Percentiles rank a stretch among this genome's conserved stretches.
phyloP scores from a whole-genome alignment of 192 early-diverging fungal genomes.

The Coemansia sp. region DNA sequence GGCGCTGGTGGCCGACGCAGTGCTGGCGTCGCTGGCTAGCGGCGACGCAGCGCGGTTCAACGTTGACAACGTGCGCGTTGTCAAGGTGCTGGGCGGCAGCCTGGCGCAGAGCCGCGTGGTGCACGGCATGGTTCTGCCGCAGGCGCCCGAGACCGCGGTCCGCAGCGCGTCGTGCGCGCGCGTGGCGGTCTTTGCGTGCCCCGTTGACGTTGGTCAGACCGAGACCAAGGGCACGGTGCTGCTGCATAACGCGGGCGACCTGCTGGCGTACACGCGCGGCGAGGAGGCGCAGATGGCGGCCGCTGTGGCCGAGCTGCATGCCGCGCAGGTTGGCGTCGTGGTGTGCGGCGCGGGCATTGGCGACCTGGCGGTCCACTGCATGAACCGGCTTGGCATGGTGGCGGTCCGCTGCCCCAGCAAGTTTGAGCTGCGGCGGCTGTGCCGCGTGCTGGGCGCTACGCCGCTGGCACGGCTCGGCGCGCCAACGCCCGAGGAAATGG shows the following conservation, averaged over 20 bases:
- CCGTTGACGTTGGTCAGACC: conserved; percentile 87
- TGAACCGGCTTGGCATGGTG: conserved; percentile 88
- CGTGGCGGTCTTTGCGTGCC: conserved; percentile 91
- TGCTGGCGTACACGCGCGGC: conserved; percentile 93
- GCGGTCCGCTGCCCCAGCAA: conserved; percentile 89
- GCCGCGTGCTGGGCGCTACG: conserved; percentile 88
- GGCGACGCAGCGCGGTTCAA: conserved; percentile 83
- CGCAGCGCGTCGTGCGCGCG: conserved; percentile 76
- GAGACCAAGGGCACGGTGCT: conserved; percentile 99
- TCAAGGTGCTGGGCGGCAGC: conserved; percentile 92
- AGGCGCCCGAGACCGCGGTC: conserved; percentile 76
- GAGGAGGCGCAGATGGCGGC: conserved; percentile 90
- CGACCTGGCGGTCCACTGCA: conserved; percentile 90
- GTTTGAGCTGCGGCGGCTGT: conserved; percentile 93
- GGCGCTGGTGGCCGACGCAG: conserved; percentile 77
- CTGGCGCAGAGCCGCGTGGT: conserved; percentile 87
- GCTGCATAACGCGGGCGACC: conserved; percentile 92
- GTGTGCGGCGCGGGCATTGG: conserved; percentile 86
- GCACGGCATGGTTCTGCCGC: conserved; percentile 95
- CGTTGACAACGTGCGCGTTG: conserved; percentile 92
- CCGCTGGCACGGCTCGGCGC: conserved; percentile 88
- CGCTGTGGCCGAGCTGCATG: conserved; percentile 80
- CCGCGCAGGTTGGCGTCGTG: conserved; percentile 86
- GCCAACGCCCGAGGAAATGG: conserved; percentile 95
- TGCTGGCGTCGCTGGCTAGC: conserved; percentile 78